Percentiles rank a stretch among this genome's conserved stretches.
phyloP scores from a whole-genome alignment of 768 basidiomycete species.

The Trametes sanguinea region DNA sequence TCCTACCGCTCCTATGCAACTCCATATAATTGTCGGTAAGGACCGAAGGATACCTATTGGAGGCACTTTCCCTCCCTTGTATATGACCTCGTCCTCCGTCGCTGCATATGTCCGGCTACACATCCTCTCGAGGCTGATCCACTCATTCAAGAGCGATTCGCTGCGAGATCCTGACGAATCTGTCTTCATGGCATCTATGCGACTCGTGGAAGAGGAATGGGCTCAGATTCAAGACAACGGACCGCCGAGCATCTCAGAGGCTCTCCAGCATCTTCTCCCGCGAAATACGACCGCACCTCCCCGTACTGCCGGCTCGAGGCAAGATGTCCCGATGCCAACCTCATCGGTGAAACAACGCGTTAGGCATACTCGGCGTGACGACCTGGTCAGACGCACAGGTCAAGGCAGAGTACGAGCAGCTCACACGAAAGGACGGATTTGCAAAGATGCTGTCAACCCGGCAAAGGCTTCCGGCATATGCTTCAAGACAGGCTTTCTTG shows the following conservation, averaged over 20 bases:
- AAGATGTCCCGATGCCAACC: slow-evolving; percentile 7
- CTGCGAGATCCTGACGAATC: slow-evolving; percentile 70
- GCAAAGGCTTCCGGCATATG: slow-evolving; percentile 74
- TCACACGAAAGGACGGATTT: slow-evolving; percentile 52
- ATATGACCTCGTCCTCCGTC: slow-evolving; percentile 64
- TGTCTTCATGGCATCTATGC: slow-evolving; percentile 69
- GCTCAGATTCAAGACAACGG: slow-evolving; percentile 64
- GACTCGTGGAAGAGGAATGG: slow-evolving; percentile 72
- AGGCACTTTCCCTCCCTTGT: slow-evolving; percentile 65
- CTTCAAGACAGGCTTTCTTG: slow-evolving; percentile 64
- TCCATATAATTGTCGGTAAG: slow-evolving; percentile 64
- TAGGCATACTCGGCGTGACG: slow-evolving; percentile 39
- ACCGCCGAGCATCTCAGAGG: slow-evolving; percentile 72
- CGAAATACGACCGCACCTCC: background rate
- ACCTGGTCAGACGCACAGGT: slow-evolving; percentile 51
- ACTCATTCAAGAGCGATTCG: slow-evolving; percentile 50
- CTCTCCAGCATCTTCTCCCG: slow-evolving; percentile 63
- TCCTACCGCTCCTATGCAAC: slow-evolving; percentile 61
- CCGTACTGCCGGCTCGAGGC: background rate
- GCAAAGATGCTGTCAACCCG: slow-evolving; percentile 55
- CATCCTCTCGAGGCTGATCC: slow-evolving; percentile 68
- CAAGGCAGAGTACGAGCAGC: slow-evolving; percentile 51
- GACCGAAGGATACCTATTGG: slow-evolving; percentile 48
- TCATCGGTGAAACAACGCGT: slow-evolving; percentile 20
- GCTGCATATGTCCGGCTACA: slow-evolving; percentile 85